Conservation (phyloP, 495 filamentous ascomycete genomes). For the Penicillium mononematosum region DNA sequence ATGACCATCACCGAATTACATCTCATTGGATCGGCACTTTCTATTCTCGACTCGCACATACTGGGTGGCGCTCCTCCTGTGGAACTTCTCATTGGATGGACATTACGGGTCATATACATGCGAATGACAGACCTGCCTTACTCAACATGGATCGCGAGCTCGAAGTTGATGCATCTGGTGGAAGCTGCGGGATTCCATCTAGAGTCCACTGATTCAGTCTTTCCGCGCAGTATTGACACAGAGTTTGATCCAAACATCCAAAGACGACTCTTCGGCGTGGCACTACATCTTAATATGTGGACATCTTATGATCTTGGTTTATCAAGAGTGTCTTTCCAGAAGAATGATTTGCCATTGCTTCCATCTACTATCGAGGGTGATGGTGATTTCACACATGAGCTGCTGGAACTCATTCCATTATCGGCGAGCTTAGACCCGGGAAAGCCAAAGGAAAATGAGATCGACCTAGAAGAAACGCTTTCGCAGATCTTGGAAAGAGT, state of each 20-base stretch:
- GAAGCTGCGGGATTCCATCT: constrained; percentile 50
- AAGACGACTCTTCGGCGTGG: constrained; percentile 41
- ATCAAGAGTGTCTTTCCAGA: constrained; percentile 39
- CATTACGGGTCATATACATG: constrained; percentile 46
- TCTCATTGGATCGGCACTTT: constrained; percentile 37
- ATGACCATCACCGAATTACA: constrained; percentile 33
- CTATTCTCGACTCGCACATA: constrained; percentile 33
- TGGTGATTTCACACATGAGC: constrained; percentile 37
- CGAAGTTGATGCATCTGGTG: constrained; percentile 50
- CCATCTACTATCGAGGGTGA: constrained; percentile 28
- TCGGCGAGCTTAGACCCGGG: constrained; percentile 39
- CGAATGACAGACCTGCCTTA: constrained; percentile 49
- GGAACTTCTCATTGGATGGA: constrained; percentile 44
- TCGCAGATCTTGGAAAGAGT: constrained; percentile 24
- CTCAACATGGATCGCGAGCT: constrained; percentile 50
- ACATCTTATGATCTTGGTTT: constrained; percentile 51
- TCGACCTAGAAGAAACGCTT: constrained; percentile 31
- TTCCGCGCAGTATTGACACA: constrained; percentile 11
- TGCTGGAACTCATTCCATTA: constrained; percentile 39
- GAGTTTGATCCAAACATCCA: constrained; percentile 34
- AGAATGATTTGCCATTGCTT: constrained; percentile 23
- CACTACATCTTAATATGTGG: constrained; percentile 47
- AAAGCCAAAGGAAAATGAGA: constrained; percentile 22
- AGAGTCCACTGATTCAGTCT: constrained; percentile 23
- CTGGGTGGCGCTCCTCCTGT: constrained; percentile 25